A percentile compares a stretch with the other conserved stretches of the same genome.
Evolutionary conservation across 148 eudicot species (phyloP).

Genomic region (Agrostemma githago): DNA sequence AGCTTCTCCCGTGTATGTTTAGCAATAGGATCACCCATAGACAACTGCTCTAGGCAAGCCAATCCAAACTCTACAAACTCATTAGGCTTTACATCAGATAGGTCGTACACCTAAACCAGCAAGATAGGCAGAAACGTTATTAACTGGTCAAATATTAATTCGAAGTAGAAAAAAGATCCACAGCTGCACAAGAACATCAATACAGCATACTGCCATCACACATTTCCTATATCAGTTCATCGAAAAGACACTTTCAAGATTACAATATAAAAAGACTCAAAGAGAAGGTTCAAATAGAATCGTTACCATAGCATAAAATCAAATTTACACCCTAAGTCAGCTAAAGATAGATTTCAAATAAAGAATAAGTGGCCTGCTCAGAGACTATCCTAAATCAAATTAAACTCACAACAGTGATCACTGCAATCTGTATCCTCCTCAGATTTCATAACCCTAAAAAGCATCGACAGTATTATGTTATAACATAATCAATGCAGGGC

Average conservation of each 20-base stretch:
- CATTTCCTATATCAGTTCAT: neutral
- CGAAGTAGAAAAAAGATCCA: neutral
- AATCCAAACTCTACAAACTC: constrained; percentile 80
- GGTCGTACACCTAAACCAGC: constrained; percentile 68
- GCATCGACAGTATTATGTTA: too few relatives aligned
- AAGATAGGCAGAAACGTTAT: neutral
- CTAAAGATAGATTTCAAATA: neutral
- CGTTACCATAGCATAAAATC: neutral
- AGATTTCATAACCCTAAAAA: too few relatives aligned
- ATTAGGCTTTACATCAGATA: constrained; percentile 70
- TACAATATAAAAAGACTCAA: neutral
- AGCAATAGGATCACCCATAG: constrained; percentile 71
- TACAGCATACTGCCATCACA: neutral
- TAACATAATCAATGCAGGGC: too few relatives aligned
- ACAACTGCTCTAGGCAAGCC: constrained; percentile 86
- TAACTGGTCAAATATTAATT: neutral
- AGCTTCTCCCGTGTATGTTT: constrained; percentile 72
- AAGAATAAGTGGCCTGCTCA: too few relatives aligned
- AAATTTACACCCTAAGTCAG: neutral
- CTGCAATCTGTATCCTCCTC: too few relatives aligned
- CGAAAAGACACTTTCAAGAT: neutral
- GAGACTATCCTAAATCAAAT: too few relatives aligned
- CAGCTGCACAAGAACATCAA: neutral
- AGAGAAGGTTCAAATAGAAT: neutral
- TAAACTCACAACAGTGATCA: too few relatives aligned